Conservation (phyloP, 768 basidiomycete species). For the Exsudoporus frostii region DNA sequence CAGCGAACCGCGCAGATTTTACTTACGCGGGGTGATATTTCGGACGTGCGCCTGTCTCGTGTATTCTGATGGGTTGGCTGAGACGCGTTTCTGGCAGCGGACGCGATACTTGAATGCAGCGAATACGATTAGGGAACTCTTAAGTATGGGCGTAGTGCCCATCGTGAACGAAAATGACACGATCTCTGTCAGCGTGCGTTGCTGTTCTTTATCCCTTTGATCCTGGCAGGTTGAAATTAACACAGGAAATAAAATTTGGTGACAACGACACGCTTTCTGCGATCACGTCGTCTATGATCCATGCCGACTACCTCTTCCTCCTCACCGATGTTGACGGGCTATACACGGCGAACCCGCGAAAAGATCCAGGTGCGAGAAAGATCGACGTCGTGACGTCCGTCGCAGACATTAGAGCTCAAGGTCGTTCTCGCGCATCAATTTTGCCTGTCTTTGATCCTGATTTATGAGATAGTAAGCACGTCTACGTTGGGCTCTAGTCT, state of each 20-base stretch:
- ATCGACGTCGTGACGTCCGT: conserved; percentile 85
- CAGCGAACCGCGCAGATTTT: conserved; percentile 96
- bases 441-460: background rate
- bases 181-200: conserved; percentile 89
- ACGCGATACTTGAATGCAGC: conserved; percentile 96
- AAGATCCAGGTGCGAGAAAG: conserved; percentile 76
- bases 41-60: conserved; percentile 62
- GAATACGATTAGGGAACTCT: conserved; percentile 88
- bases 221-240: conserved; percentile 1
- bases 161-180: conserved; percentile 99
- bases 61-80: background rate
- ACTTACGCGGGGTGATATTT: conserved; percentile 92
- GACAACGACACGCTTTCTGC: conserved; percentile 99
- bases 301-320: conserved; percentile 95
- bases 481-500: conserved; percentile 88
- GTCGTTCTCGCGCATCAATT: conserved; percentile 36
- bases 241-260: conserved; percentile 98
- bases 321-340: conserved; percentile 95
- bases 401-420: conserved; percentile 73
- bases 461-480: conserved; percentile 67
- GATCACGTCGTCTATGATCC: conserved; percentile 95
- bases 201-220: background rate
- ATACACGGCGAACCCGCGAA: conserved; percentile 93
- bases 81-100: conserved; percentile 47
- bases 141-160: conserved; percentile 93